phyloP scores from a whole-genome alignment of 306 rosid species.

The Astragalus membranaceus region DNA sequence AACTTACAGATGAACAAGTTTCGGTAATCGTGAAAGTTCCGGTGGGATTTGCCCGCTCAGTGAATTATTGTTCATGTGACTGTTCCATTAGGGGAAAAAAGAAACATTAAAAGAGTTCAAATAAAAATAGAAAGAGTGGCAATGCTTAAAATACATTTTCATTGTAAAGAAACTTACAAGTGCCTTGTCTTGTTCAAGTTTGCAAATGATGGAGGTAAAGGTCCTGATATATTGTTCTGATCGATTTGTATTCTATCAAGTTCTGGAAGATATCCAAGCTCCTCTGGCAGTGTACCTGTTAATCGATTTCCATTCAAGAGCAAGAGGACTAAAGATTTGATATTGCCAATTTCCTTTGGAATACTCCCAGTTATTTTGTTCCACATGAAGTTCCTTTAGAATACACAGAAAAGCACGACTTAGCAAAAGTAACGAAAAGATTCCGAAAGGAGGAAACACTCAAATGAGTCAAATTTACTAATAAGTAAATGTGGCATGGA shows the following conservation, averaged over 20 bases:
- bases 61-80: conserved; percentile 99
- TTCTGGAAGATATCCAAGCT: conserved; percentile 69
- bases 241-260: conserved; percentile 72
- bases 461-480: neutral
- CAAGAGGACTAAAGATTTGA: conserved; percentile 63
- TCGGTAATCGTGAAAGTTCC: conserved; percentile 54
- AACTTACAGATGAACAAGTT: conserved; percentile 78
- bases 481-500: neutral
- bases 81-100: conserved; percentile 31
- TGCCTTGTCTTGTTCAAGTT: conserved; percentile 50
- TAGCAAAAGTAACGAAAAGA: conserved; percentile 23
- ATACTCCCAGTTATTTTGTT: conserved; percentile 68
- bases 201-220: conserved; percentile 69
- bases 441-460: conserved; percentile 5
- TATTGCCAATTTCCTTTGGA: conserved; percentile 79
- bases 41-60: conserved; percentile 76
- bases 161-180: conserved; percentile 60
- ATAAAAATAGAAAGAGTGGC: neutral
- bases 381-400: conserved; percentile 92
- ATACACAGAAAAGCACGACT: conserved; percentile 16
- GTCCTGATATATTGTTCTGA: conserved; percentile 63
- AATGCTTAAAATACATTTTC: conserved; percentile 4
- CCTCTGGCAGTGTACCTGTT: conserved; percentile 73
- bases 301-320: conserved; percentile 77
- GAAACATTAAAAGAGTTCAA: conserved; percentile 10